phyloP scores from a whole-genome alignment of 257 asterid species.

The Penstemon barbatus region DNA sequence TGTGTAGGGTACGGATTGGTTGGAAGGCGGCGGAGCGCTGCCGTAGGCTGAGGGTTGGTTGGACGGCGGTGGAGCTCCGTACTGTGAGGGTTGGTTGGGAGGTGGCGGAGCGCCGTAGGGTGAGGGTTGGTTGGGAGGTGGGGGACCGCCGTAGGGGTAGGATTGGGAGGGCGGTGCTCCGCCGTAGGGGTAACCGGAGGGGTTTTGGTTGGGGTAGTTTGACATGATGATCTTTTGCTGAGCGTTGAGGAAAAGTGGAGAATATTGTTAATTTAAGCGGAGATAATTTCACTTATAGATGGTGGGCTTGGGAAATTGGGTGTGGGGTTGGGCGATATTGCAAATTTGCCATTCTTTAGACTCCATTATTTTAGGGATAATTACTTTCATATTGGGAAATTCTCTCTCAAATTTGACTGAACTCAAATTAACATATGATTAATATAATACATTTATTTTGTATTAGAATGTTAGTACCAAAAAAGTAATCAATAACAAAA shows the following conservation, averaged over 20 bases:
- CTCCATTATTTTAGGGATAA: not conserved
- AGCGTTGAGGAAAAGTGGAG: not conserved
- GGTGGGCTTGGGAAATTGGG: slow-evolving; percentile 9
- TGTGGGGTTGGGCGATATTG: not conserved
- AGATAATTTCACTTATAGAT: not conserved
- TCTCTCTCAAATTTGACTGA: too few relatives aligned
- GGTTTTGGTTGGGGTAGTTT: slow-evolving; percentile 57
- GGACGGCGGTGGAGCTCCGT: slow-evolving; percentile 28
- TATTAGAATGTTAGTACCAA: not conserved
- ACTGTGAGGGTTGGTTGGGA: slow-evolving; percentile 24
- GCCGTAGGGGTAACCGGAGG: slow-evolving; percentile 56
- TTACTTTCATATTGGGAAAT: too few relatives aligned
- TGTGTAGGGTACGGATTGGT: slow-evolving; percentile 35
- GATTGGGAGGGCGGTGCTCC: slow-evolving; percentile 35
- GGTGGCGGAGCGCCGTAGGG: slow-evolving; percentile 43
- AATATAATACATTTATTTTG: too few relatives aligned
- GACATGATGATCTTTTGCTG: slow-evolving; percentile 40
- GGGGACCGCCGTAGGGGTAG: slow-evolving; percentile 30
- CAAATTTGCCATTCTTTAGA: slow-evolving; percentile 15
- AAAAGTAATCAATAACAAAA: too few relatives aligned
- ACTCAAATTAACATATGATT: too few relatives aligned
- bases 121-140: slow-evolving; percentile 18
- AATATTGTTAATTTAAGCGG: not conserved
- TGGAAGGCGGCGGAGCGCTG: slow-evolving; percentile 32
- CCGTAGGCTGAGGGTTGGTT: slow-evolving; percentile 37